Conservation (phyloP, 2,329 filamentous ascomycete genomes). For the Eutypella sp. region DNA sequence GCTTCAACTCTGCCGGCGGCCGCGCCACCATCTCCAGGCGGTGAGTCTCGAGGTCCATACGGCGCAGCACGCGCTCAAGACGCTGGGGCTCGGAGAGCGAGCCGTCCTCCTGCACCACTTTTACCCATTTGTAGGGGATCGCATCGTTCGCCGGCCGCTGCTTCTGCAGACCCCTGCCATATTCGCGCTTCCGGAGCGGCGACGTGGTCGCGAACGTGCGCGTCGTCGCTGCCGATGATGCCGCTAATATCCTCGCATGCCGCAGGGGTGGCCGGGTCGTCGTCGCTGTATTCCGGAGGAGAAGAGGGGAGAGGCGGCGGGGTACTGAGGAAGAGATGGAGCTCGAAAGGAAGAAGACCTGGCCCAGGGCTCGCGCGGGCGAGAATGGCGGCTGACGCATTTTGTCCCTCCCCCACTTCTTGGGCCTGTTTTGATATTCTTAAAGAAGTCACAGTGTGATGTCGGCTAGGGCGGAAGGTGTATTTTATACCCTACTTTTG, state of each 20-base stretch:
- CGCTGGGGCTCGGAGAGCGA: conserved; percentile 18
- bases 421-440: too few relatives aligned
- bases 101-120: conserved; percentile 23
- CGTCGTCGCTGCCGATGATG: not conserved
- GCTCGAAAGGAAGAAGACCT: conserved; percentile 21
- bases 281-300: not conserved
- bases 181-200: conserved; percentile 1
- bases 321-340: conserved; percentile 1
- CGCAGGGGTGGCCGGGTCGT: not conserved
- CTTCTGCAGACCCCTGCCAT: conserved; percentile 7
- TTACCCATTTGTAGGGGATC: conserved; percentile 35
- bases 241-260: too few relatives aligned
- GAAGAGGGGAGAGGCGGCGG: conserved; percentile 10
- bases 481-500: too few relatives aligned
- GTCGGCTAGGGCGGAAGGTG: too few relatives aligned
- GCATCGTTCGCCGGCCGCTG: conserved; percentile 38
- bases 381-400: conserved; percentile 24
- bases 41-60: conserved; percentile 13
- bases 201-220: conserved; percentile 7
- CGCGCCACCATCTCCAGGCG: conserved; percentile 24
- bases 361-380: conserved; percentile 23
- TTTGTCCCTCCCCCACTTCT: not conserved
- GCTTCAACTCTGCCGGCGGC: conserved; percentile 11
- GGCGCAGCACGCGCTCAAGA: conserved; percentile 8
- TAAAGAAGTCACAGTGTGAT: too few relatives aligned